Base-by-base conservation (phyloP, 1,284 basidiomycete species). In the Naganishia liquefaciens region DNA sequence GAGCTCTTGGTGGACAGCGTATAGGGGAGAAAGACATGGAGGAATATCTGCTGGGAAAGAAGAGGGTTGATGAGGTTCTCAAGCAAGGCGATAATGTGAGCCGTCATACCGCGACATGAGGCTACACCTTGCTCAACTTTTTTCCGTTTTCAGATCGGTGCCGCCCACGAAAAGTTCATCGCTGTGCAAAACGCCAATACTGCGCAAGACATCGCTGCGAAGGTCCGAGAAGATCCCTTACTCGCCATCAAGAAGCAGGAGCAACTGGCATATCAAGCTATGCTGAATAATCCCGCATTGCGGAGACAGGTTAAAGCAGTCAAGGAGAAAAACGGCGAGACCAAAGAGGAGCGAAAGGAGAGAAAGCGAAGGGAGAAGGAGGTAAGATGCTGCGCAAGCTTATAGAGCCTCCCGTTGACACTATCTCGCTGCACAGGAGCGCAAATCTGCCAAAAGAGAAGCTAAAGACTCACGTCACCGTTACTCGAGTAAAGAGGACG, bases 161-260 rank as follows among this genome's bases (percentile, higher is more conserved):
- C 89, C 33, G 78, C 88, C 3, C 88, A 91, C 81, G 91, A 91
- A 80, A 91, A 86, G 73, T 93, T 93, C 75, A 93, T 94, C 67
- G 91, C 93, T 1, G 84, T 91, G 1, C 92, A 95, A 75, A 94
- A 93, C 75, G 93, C 94, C 69, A 97, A 98, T 76, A 89, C 82
- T n/a, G 82, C 81, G 30, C 87, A 93, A 28, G 95, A 99, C 75
- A 85, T 91, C 43, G 89, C 93, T 21, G 81, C 91, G 28, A 99
- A 99, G 81, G 88, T 99, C 68, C 87, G 95, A 46, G 94, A 98
- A 77, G 95, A 99, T 74, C 95, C 95, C 1, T 78, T 99, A 27
- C 84, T 99, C 27, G 91, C 91, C 15, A 99, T 99, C 81, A 98
- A 98, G 79, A 89, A 93, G 76, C 94, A 98, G 75, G 95, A 99